phyloP scores from a whole-genome alignment of 352 stramenopile species.

The Globisporangium uncinulatum region DNA sequence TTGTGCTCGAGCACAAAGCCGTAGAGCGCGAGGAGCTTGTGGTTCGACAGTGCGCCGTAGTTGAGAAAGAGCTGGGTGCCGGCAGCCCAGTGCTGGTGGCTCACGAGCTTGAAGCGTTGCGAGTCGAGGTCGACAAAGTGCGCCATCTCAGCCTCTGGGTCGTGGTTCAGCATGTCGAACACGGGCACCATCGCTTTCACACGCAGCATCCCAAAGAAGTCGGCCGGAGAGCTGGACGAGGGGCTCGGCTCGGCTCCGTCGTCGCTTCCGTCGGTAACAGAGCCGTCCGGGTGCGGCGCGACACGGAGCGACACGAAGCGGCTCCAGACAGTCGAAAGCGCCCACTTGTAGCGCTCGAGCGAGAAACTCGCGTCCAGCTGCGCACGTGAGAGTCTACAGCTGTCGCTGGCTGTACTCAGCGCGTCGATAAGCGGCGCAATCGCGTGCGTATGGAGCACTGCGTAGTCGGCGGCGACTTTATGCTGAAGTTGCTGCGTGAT shows the following conservation, averaged over 20 bases:
- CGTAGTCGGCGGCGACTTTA: slow-evolving; percentile 52
- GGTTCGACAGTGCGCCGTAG: slow-evolving; percentile 77
- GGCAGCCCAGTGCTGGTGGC: slow-evolving; percentile 66
- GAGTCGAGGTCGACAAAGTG: slow-evolving; percentile 55
- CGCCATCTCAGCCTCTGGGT: slow-evolving; percentile 64
- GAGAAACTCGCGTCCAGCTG: slow-evolving; percentile 39
- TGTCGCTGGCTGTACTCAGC: slow-evolving; percentile 20
- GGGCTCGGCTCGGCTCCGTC: too few relatives aligned
- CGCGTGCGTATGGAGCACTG: slow-evolving; percentile 26
- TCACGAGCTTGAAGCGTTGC: slow-evolving; percentile 58
- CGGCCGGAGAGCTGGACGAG: not conserved
- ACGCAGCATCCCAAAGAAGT: slow-evolving; percentile 19
- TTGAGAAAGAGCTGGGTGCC: slow-evolving; percentile 76
- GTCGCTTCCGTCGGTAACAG: slow-evolving; percentile 1
- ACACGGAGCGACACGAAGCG: slow-evolving; percentile 69
- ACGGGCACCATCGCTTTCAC: slow-evolving; percentile 82
- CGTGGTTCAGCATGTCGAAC: slow-evolving; percentile 86
- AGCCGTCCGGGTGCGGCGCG: slow-evolving; percentile 12
- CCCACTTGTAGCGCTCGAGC: slow-evolving; percentile 74
- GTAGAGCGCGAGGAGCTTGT: slow-evolving; percentile 77
- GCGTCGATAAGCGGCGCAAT: slow-evolving; percentile 50
- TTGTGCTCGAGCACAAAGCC: slow-evolving; percentile 71
- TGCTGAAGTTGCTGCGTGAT: slow-evolving; percentile 59
- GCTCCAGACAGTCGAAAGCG: slow-evolving; percentile 84
- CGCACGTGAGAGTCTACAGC: slow-evolving; percentile 13